phyloP scores from a whole-genome alignment of 1,284 basidiomycete genomes.

The Malassezia equina region DNA sequence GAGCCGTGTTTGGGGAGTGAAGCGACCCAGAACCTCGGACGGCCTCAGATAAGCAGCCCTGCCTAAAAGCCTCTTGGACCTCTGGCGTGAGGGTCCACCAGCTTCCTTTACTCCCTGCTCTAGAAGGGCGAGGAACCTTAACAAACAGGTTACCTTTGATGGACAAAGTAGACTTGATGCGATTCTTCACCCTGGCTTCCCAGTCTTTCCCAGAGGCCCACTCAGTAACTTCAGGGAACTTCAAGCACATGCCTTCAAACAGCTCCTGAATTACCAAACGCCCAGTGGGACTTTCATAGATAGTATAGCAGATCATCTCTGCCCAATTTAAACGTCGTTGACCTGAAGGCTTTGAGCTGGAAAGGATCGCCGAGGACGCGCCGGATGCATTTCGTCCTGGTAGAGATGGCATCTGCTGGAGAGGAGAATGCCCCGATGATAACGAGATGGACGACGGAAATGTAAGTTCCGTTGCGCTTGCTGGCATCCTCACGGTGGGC shows the following conservation, averaged over 20 bases:
- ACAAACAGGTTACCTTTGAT: slow-evolving; percentile 45
- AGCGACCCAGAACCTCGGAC: slow-evolving; percentile 8
- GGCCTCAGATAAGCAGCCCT: slow-evolving; percentile 34
- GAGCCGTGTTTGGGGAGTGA: neutral
- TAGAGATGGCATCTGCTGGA: neutral
- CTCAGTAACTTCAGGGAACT: slow-evolving; percentile 42
- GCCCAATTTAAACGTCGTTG: slow-evolving; percentile 37
- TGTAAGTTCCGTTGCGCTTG: neutral
- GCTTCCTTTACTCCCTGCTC: slow-evolving; percentile 38
- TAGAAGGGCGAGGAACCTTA: slow-evolving; percentile 40
- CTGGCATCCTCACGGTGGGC: neutral
- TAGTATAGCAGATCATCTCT: slow-evolving; percentile 46
- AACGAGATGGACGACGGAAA: neutral
- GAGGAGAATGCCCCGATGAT: neutral
- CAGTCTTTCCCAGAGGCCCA: slow-evolving; percentile 45
- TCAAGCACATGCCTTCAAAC: slow-evolving; percentile 41
- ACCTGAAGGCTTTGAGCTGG: neutral
- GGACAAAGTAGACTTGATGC: slow-evolving; percentile 46
- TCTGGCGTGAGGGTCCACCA: slow-evolving; percentile 46
- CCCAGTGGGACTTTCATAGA: slow-evolving; percentile 36
- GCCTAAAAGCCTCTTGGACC: slow-evolving; percentile 39
- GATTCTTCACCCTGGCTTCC: slow-evolving; percentile 45
- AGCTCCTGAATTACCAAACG: slow-evolving; percentile 43
- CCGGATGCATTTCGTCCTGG: neutral
- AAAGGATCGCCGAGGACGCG: neutral